Evolutionary conservation across 345 rosid genomes (phyloP).

Genomic region (Jatropha curcas): DNA sequence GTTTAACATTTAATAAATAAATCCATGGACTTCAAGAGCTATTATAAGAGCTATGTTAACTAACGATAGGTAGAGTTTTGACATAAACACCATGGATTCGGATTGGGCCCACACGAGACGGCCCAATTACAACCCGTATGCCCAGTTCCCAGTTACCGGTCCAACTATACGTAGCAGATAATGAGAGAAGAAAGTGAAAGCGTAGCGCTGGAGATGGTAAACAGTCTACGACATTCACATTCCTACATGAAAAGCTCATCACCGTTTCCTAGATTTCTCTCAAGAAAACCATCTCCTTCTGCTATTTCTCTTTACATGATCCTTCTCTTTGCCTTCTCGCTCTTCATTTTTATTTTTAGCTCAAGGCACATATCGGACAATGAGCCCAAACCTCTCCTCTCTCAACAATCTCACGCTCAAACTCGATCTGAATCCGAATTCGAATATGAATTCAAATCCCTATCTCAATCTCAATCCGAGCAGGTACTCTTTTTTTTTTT

Average conservation of each 20-base stretch:
- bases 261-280: slow-evolving; percentile 24
- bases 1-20: no score
- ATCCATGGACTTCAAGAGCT: no score
- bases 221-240: slow-evolving; percentile 4
- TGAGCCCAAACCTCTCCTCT: slow-evolving; percentile 23
- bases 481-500: slow-evolving; percentile 25
- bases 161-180: no score
- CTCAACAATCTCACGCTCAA: slow-evolving; percentile 22
- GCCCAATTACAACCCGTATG: no score
- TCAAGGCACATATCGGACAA: slow-evolving; percentile 38
- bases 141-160: no score
- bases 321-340: slow-evolving; percentile 37
- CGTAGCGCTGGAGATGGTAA: slow-evolving; percentile 28
- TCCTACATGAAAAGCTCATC: slow-evolving; percentile 17
- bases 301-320: slow-evolving; percentile 28
- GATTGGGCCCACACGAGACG: no score
- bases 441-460: not conserved
- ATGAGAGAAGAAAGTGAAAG: not conserved
- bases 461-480: slow-evolving; percentile 5
- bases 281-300: slow-evolving; percentile 24
- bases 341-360: slow-evolving; percentile 30
- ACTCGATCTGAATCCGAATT: slow-evolving; percentile 1
- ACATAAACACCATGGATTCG: no score
- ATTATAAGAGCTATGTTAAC: no score
- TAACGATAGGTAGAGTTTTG: no score